Percentiles rank a stretch among this genome's conserved stretches.
Evolutionary conservation across 257 asterid species (phyloP).

Genomic region (Solanum sitiens): DNA sequence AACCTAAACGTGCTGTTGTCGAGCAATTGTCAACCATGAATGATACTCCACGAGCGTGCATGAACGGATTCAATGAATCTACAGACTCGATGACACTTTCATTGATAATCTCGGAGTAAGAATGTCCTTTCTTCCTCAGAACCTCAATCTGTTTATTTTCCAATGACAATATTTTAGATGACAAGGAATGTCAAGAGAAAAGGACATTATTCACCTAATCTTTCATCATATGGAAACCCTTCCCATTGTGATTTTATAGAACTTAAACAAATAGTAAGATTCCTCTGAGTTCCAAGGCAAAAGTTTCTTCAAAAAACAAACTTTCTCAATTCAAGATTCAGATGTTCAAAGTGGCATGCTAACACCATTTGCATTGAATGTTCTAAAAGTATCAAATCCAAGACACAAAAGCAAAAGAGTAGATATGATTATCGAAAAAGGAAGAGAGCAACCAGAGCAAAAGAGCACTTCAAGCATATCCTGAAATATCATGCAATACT

Average conservation of each 20-base stretch:
- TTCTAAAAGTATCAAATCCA: not conserved
- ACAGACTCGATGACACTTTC: slow-evolving; percentile 88
- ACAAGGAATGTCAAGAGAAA: not conserved
- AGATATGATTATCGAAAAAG: not conserved
- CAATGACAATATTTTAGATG: not conserved
- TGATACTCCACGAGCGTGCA: slow-evolving; percentile 98
- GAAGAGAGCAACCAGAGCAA: not conserved
- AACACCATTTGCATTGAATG: not conserved
- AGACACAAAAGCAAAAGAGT: not conserved
- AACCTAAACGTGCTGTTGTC: slow-evolving; percentile 85
- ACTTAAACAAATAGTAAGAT: too few species aligned
- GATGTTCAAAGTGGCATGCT: not conserved
- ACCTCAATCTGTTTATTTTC: slow-evolving; percentile 60
- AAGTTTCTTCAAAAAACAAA: not conserved
- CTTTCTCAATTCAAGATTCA: not conserved
- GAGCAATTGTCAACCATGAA: slow-evolving; percentile 98
- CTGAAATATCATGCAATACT: not conserved
- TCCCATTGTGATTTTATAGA: not conserved
- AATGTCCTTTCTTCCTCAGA: slow-evolving; percentile 91
- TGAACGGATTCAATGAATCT: slow-evolving; percentile 89
- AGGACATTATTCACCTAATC: not conserved
- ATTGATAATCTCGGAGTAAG: slow-evolving; percentile 86
- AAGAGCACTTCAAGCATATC: not conserved
- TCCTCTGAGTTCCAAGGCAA: not conserved
- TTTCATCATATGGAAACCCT: not conserved